Evolutionary conservation across 768 basidiomycete genomes (phyloP).

Genomic region (Hygrophoropsis aurantiaca): DNA sequence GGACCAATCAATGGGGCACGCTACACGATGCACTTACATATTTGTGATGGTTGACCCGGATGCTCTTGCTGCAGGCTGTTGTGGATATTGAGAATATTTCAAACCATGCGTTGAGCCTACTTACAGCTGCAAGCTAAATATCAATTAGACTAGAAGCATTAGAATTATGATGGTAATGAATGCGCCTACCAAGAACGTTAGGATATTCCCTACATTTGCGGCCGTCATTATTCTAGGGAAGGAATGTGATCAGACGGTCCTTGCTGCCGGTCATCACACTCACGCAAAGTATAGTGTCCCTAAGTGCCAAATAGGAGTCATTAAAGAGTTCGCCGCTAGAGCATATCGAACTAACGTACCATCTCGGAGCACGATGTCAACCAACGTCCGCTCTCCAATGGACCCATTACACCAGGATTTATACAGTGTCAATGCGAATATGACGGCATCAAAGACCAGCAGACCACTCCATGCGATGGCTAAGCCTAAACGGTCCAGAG

Average conservation of each 20-base stretch:
- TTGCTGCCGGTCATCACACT: background rate
- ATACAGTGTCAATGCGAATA: conserved; percentile 21
- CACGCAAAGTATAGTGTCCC: conserved; percentile 19
- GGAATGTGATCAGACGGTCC: too few species aligned
- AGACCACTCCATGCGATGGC: conserved; percentile 9
- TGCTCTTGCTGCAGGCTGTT: background rate
- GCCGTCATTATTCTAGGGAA: conserved; percentile 11
- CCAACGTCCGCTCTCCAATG: conserved; percentile 5
- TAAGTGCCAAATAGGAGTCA: background rate
- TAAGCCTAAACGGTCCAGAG: conserved; percentile 5
- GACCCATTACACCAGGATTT: conserved; percentile 7
- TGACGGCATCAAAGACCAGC: conserved; percentile 18
- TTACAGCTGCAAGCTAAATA: conserved; percentile 9
- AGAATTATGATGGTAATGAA: background rate
- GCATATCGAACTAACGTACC: conserved; percentile 1
- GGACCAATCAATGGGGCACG: background rate
- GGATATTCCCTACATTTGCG: conserved; percentile 10
- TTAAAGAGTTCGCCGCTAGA: too few species aligned
- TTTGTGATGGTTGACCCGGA: background rate
- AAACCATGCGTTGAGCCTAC: background rate
- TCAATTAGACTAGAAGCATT: background rate
- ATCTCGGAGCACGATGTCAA: conserved; percentile 15
- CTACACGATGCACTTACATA: background rate
- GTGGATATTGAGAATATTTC: background rate
- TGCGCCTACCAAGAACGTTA: conserved; percentile 10